Percentiles rank a stretch among this genome's conserved stretches.
Evolutionary conservation across 1,139 yeast species (phyloP).

Genomic region (Yamadazyma mexicana): DNA sequence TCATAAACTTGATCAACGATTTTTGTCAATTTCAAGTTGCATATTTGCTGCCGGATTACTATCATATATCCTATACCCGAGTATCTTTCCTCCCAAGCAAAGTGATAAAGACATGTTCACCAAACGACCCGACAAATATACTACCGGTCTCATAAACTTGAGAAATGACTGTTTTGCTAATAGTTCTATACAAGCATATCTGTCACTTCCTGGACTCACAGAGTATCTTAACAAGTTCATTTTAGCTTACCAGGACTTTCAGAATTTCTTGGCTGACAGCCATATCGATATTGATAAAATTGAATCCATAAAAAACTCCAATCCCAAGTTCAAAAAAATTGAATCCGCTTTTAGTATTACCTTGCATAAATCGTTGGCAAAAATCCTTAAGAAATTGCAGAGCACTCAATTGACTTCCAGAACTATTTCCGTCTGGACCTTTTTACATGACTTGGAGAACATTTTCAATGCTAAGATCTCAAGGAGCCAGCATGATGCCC

Average conservation of each 20-base stretch:
- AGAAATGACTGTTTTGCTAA: constrained; percentile 93
- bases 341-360: constrained; percentile 40
- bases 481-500: constrained; percentile 90
- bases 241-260: constrained; percentile 25
- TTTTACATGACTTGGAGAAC: constrained; percentile 69
- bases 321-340: constrained; percentile 29
- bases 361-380: constrained; percentile 58
- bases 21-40: not conserved
- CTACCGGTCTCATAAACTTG: constrained; percentile 80
- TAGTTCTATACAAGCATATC: constrained; percentile 83
- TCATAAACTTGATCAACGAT: not conserved
- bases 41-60: constrained; percentile 5
- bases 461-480: constrained; percentile 79
- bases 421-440: constrained; percentile 74
- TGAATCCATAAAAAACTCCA: constrained; percentile 5
- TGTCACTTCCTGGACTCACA: constrained; percentile 64
- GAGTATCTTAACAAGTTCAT: constrained; percentile 55
- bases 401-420: constrained; percentile 57
- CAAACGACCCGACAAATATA: constrained; percentile 68
- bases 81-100: constrained; percentile 8
- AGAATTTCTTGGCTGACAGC: constrained; percentile 24
- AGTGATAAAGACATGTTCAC: constrained; percentile 32
- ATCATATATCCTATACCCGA: constrained; percentile 15
- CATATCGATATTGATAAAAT: constrained; percentile 21
- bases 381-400: constrained; percentile 58